These are phyloP conservation scores for Glycine soja DNA, from an alignment of 306 rosid genomes.

Conservation along the genomic window DNA sequence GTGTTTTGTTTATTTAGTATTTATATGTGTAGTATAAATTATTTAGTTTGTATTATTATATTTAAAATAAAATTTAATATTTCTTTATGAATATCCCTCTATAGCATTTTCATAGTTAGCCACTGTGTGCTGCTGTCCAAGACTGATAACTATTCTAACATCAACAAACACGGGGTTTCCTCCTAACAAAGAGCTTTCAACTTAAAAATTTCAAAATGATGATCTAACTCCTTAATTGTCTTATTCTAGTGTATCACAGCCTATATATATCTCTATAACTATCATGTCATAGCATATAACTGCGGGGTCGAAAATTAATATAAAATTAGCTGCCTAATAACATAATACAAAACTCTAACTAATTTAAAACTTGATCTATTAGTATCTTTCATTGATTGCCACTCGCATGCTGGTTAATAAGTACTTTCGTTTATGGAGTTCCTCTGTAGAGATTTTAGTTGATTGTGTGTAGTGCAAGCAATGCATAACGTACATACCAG, in stretches of 20 bases:
- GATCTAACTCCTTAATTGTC: neutral
- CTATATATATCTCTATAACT: neutral
- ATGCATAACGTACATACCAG: neutral
- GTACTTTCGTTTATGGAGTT: conserved; percentile 13
- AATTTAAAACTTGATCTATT: neutral
- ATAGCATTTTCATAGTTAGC: neutral
- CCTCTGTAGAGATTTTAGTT: neutral
- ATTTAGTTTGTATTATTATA: neutral
- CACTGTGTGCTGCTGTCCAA: neutral
- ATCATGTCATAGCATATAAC: neutral
- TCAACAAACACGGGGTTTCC: neutral
- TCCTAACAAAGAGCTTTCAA: neutral
- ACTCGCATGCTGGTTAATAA: neutral
- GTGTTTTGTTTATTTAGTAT: neutral
- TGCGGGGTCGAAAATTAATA: neutral
- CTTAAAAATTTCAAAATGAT: neutral
- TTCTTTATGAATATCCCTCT: neutral
- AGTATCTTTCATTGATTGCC: neutral
- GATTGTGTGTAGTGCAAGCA: conserved; percentile 1
- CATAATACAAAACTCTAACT: neutral
- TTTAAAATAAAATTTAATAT: neutral
- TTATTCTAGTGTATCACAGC: neutral
- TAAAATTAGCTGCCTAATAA: neutral
- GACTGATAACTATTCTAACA: neutral
- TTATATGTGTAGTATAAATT: neutral